Base-by-base conservation (phyloP, 371 early-diverging fungal genomes). In the Basidiobolus heterosporus region DNA sequence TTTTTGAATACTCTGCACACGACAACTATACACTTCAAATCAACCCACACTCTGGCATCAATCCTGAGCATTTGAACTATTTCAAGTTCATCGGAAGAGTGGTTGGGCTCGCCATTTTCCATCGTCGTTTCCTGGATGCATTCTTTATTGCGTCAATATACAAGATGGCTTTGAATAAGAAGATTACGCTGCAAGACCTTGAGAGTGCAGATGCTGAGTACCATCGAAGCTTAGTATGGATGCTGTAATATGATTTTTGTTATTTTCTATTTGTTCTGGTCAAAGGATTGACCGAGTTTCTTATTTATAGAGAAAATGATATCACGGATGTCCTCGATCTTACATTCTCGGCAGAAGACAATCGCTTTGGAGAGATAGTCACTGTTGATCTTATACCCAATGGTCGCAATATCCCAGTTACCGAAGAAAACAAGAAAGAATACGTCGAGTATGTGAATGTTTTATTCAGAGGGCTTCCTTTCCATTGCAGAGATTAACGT, bases 11-110 rank as follows among this genome's bases (percentile, higher is more conserved):
- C 59, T 90, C 93, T 24, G 93, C 91, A 6, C 91, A 91, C 64
- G 93, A 95, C 67, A 91, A 88, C 52, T 88, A 93, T 64, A 91
- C 95, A 36, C 72, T 92, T 37, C 92, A 94, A 58, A 92, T 95
- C 66, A 97, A 90, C 66, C 91, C 92, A 38, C 82, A 91, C 60
- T 91, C 92, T 19, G 78, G 80, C 45, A 80, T 97, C 53, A 96
- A 97, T 64, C 92, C 98, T 17, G 97, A 98, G 60, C 99, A 98
- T 64, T 69, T 98, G 47, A 85, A 89, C 61, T 96, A 92, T 69
- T 98, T 96, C 71, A 83, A 80, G 60, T 98, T 98, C 59, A 91
- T 96, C 54, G 99, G 99, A 14, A 82, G 99, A 44, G 84, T 93
- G 2, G 82, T 97, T 38, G 99, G 96, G 19, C 70, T 93, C 54